phyloP scores from a whole-genome alignment of 164 flowering plant species.

The Cinnamomum micranthum region DNA sequence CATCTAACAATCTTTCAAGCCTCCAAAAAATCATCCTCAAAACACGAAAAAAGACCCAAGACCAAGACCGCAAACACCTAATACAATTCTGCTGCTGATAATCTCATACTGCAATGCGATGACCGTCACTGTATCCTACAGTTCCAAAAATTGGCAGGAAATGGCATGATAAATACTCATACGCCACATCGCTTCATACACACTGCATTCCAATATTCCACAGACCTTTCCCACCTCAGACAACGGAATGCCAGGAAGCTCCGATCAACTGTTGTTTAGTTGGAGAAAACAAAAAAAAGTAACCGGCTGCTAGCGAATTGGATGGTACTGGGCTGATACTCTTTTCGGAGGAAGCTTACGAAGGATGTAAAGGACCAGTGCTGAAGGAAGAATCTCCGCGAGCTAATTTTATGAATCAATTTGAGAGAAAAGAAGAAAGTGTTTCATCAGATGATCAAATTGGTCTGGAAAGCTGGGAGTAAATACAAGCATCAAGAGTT shows the following conservation, averaged over 20 bases:
- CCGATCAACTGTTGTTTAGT: background rate
- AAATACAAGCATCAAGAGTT: background rate
- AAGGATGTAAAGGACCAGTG: conserved; percentile 83
- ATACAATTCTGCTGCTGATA: background rate
- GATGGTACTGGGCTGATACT: conserved; percentile 85
- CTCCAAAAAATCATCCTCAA: background rate
- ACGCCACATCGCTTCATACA: no score
- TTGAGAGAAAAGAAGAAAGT: background rate
- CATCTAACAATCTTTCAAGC: background rate
- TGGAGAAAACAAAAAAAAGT: background rate
- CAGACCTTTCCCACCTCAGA: background rate
- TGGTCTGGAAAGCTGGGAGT: background rate
- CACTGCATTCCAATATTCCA: background rate
- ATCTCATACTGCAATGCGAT: background rate
- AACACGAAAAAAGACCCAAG: background rate
- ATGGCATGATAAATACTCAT: background rate
- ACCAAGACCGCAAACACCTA: background rate
- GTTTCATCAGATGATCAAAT: background rate
- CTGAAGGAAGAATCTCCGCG: conserved; percentile 87
- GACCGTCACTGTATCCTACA: background rate
- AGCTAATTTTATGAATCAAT: conserved; percentile 37
- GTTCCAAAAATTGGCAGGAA: background rate
- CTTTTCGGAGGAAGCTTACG: conserved; percentile 93
- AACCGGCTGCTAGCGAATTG: conserved; percentile 39
- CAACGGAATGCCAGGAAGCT: no score